Conservation (phyloP, 352 stramenopile genomes). For the Poterioochromonas sp. region DNA sequence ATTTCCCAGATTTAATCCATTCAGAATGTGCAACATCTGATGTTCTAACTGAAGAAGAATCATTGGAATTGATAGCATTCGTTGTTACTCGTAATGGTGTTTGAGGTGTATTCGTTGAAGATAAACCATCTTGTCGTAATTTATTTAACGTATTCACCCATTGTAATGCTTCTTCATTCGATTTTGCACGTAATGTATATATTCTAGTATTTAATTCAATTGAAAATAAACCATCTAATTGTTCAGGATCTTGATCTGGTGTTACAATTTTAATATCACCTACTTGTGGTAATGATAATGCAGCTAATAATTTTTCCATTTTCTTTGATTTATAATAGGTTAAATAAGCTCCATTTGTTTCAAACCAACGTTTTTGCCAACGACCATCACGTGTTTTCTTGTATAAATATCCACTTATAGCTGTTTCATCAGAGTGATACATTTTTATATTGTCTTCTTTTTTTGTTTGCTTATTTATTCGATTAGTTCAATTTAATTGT, state of each 20-base stretch:
- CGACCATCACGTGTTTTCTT: constrained; percentile 84
- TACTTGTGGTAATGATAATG: constrained; percentile 79
- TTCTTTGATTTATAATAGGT: constrained; percentile 93
- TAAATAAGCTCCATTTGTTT: constrained; percentile 93
- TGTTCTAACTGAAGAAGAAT: background rate
- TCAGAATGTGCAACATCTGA: background rate
- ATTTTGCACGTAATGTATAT: constrained; percentile 11
- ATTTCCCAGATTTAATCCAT: constrained; percentile 19
- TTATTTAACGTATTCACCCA: constrained; percentile 3
- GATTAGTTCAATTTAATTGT: too few relatives aligned
- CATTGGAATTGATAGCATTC: background rate
- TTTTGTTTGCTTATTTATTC: too few relatives aligned
- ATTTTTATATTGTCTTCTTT: too few relatives aligned
- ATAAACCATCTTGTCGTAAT: background rate
- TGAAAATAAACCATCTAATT: constrained; percentile 9
- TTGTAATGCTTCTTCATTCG: background rate
- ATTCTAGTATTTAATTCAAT: constrained; percentile 14
- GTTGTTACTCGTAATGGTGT: background rate
- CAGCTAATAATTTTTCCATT: constrained; percentile 78
- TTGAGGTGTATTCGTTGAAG: background rate
- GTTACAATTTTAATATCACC: constrained; percentile 6
- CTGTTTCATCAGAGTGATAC: constrained; percentile 19
- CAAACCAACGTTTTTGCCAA: constrained; percentile 96
- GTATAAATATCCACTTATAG: constrained; percentile 64
- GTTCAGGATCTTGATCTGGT: background rate